Base-by-base conservation (phyloP, 108 stramenopile genomes). In the Ochromonas danica region DNA sequence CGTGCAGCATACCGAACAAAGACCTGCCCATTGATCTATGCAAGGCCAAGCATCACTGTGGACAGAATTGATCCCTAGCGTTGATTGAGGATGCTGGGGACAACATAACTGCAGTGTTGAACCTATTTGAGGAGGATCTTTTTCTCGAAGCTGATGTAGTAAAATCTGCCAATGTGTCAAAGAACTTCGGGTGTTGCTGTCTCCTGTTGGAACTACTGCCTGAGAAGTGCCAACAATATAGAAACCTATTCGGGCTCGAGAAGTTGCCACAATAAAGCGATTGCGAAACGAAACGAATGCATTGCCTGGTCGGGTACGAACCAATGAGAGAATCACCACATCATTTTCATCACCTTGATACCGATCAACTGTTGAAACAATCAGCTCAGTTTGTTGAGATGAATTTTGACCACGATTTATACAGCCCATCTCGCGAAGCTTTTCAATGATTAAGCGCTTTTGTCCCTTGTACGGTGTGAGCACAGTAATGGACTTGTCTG, bases 331-430 rank as follows among this genome's bases (percentile, higher is more conserved):
- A 36, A 75, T 75, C 27, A 75, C 31, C 3, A 75, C 38, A 75
- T 75, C 72, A 42, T 75, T 75, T 36, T 75, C 72, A 41, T 75
- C 72, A 22, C 72, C 72, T 60, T 75, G 72, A 36, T 75, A 75
- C 40, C 40, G 14, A 75, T 75, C 72, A 14, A 75, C 72, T 10
- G 72, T 75, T 33, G 72, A 75, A 6, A 75, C 51, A 14, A 33
- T 28, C 14, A 60, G 3, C 14, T 6, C 40, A 75, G 36, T 36
- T 6, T 27, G 27, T 27, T 38, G 3, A 38, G 28, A 6, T 39
- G 72, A 14, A 17, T 57, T 22, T 57, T 22, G 10, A 17, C 22
- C 17, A 22, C 51, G 51, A 10, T 10, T 10, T 57, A 57, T 10
- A 57, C 10, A 17, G 22, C 51, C 22, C 51, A 57, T 17, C 10